Evolutionary conservation across 495 filamentous ascomycete species (phyloP).

Genomic region (Sordaria brevicollis): DNA sequence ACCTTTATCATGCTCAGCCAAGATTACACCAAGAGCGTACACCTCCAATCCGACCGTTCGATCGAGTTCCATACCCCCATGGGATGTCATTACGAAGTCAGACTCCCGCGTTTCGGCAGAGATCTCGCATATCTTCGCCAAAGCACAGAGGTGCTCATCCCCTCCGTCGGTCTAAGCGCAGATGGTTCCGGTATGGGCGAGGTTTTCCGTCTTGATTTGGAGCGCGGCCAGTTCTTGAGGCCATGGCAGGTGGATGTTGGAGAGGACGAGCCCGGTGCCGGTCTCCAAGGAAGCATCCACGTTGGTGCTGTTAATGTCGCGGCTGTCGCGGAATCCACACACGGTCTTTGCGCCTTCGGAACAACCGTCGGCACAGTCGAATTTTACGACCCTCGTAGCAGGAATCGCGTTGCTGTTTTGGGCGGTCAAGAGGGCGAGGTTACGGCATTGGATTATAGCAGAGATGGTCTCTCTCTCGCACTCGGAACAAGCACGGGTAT

Average conservation of each 20-base stretch:
- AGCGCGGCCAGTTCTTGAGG: constrained; percentile 73
- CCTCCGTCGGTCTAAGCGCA: constrained; percentile 74
- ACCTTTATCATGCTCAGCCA: constrained; percentile 86
- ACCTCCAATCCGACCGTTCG: constrained; percentile 82
- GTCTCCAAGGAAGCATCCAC: constrained; percentile 73
- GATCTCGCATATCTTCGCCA: constrained; percentile 78
- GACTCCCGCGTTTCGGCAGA: constrained; percentile 85
- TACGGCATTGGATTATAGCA: constrained; percentile 78
- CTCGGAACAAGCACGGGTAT: constrained; percentile 83
- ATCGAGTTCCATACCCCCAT: constrained; percentile 90
- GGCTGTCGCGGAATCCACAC: constrained; percentile 79
- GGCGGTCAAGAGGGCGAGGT: constrained; percentile 57
- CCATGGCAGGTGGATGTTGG: constrained; percentile 71
- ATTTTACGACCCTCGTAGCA: constrained; percentile 84
- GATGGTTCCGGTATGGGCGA: constrained; percentile 67
- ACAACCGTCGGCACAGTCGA: constrained; percentile 94
- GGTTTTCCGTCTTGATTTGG: constrained; percentile 86
- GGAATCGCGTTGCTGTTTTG: constrained; percentile 70
- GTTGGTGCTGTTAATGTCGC: constrained; percentile 81
- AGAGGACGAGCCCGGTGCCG: constrained; percentile 59
- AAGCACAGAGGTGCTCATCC: constrained; percentile 78
- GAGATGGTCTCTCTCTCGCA: constrained; percentile 74
- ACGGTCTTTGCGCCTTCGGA: constrained; percentile 87
- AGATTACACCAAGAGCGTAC: constrained; percentile 91
- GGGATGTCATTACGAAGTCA: constrained; percentile 77